These are phyloP conservation scores for slime mould (Dictyostelium discoideum) DNA, from an alignment of 78 protist genomes.

Conservation along the genomic window DNA sequence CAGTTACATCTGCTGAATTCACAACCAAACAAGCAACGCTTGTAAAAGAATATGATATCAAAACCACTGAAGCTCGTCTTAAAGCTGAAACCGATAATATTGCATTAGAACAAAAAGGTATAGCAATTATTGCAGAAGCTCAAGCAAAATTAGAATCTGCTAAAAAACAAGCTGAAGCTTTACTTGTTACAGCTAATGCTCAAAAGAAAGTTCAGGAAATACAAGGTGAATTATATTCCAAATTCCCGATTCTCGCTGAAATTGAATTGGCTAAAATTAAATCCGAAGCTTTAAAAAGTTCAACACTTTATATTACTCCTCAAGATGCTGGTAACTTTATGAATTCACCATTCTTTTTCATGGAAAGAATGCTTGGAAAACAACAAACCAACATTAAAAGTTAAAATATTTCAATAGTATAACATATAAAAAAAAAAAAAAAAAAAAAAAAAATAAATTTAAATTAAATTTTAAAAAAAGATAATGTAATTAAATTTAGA, in stretches of 20 bases:
- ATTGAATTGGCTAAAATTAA: slow-evolving; percentile 48
- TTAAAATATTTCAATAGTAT: too few relatives aligned
- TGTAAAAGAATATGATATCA: slow-evolving; percentile 58
- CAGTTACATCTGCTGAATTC: slow-evolving; percentile 51
- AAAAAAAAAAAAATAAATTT: too few relatives aligned
- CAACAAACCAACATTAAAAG: neutral
- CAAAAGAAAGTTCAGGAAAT: slow-evolving; percentile 33
- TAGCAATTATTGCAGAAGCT: slow-evolving; percentile 14
- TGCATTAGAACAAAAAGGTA: slow-evolving; percentile 24
- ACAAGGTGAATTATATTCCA: slow-evolving; percentile 38
- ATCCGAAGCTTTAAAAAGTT: neutral
- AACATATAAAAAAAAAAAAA: too few relatives aligned
- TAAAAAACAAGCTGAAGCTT: slow-evolving; percentile 44
- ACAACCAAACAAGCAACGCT: slow-evolving; percentile 52
- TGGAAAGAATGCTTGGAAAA: neutral
- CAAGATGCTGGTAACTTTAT: slow-evolving; percentile 41
- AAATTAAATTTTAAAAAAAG: neutral
- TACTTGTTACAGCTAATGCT: slow-evolving; percentile 40
- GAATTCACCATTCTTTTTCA: neutral
- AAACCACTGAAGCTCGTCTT: slow-evolving; percentile 54
- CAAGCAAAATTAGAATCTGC: slow-evolving; percentile 40
- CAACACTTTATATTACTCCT: slow-evolving; percentile 19
- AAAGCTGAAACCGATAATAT: slow-evolving; percentile 71
- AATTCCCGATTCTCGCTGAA: slow-evolving; percentile 28
- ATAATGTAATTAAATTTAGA: too few relatives aligned